A percentile compares a stretch with the other conserved stretches of the same genome.
phyloP scores from a whole-genome alignment of 768 basidiomycete genomes.

The Podaxis mareebaensis region DNA sequence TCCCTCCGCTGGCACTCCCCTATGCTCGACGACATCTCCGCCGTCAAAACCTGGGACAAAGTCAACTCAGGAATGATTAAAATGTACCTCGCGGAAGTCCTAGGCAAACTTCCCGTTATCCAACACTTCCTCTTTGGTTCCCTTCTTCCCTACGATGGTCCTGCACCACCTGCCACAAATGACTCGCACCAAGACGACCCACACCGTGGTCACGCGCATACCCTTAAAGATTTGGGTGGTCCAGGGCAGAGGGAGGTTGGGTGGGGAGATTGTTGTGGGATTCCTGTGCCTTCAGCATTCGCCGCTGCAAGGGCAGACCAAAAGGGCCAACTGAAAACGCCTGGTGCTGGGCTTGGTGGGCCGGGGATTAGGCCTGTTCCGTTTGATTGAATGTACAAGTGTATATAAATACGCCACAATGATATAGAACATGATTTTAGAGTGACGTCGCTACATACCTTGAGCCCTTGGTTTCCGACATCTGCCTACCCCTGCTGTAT shows the following conservation, averaged over 20 bases:
- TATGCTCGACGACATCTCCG: constrained; percentile 98
- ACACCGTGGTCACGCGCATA: constrained; percentile 54
- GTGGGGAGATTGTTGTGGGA: constrained; percentile 93
- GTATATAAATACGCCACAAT: neutral
- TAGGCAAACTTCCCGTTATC: constrained; percentile 92
- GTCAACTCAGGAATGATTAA: constrained; percentile 96
- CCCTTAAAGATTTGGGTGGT: constrained; percentile 36
- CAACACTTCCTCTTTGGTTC: constrained; percentile 97
- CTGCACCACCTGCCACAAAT: constrained; percentile 35
- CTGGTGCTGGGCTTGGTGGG: constrained; percentile 47
- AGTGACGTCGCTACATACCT: too few species aligned
- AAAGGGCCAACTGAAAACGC: constrained; percentile 38
- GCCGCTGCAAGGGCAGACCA: constrained; percentile 66
- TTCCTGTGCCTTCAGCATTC: constrained; percentile 81
- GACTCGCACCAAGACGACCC: constrained; percentile 20
- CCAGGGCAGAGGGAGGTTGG: constrained; percentile 56
- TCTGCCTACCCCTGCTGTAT: too few species aligned
- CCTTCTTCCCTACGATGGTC: constrained; percentile 69
- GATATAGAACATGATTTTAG: too few species aligned
- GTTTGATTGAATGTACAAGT: constrained; percentile 59
- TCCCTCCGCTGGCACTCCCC: constrained; percentile 98
- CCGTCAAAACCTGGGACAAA: constrained; percentile 94
- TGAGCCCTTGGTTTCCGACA: too few species aligned
- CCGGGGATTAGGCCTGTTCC: constrained; percentile 76
- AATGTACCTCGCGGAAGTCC: constrained; percentile 95